Conservation (phyloP, 2,329 filamentous ascomycete species). For the Acrodontium crateriforme region DNA sequence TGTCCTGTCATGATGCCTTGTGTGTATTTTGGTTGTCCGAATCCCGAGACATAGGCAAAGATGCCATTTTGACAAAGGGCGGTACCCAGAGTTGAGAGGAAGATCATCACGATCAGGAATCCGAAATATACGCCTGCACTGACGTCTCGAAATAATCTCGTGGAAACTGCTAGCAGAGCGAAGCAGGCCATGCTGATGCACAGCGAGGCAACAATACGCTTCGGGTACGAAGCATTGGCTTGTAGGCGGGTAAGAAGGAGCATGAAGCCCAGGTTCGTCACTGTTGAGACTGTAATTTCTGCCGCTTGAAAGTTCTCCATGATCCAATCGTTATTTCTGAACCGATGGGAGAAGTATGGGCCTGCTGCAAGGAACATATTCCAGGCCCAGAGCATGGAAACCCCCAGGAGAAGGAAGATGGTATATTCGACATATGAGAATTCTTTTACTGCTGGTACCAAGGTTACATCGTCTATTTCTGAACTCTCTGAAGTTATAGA, state of each 20-base stretch:
- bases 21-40: constrained; percentile 76
- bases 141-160: constrained; percentile 49
- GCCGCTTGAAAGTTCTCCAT: constrained; percentile 75
- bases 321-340: constrained; percentile 56
- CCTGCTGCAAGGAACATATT: constrained; percentile 97
- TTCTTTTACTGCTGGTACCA: background rate
- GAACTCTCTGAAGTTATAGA: constrained; percentile 1
- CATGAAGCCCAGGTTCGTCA: constrained; percentile 67
- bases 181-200: constrained; percentile 67
- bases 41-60: constrained; percentile 80
- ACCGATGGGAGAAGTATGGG: constrained; percentile 80
- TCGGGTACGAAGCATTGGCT: constrained; percentile 70
- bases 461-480: constrained; percentile 1
- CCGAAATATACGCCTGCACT: constrained; percentile 56
- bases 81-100: constrained; percentile 62
- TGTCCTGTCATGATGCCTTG: constrained; percentile 95
- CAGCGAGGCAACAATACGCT: constrained; percentile 67
- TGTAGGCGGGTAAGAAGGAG: constrained; percentile 69
- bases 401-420: constrained; percentile 71
- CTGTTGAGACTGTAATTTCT: constrained; percentile 72
- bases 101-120: constrained; percentile 73
- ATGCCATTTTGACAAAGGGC: constrained; percentile 87
- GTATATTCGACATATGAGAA: constrained; percentile 82
- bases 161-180: constrained; percentile 65
- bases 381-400: constrained; percentile 98